A percentile compares a stretch with the other conserved stretches of the same genome.
These are phyloP conservation scores for Phytophthora meadii DNA, from an alignment of 352 stramenopile genomes.

Conservation along the genomic window DNA sequence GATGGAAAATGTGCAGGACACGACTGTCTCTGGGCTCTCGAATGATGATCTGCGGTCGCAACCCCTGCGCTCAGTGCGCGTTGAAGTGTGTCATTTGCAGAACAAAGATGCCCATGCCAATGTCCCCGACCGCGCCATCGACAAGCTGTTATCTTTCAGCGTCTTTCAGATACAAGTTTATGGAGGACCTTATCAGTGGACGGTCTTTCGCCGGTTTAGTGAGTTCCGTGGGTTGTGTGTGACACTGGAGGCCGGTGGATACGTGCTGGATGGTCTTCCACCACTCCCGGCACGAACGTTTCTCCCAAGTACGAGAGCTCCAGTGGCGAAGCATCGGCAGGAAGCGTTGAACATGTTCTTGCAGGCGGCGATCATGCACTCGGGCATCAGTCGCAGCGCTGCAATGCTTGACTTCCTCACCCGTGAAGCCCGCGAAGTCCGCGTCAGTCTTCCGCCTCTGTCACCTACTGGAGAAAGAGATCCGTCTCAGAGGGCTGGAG, in stretches of 20 bases:
- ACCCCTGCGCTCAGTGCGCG: conserved; percentile 77
- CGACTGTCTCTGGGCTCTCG: conserved; percentile 75
- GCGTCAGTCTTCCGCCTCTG: conserved; percentile 80
- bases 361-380: conserved; percentile 87
- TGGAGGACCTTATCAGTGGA: conserved; percentile 87
- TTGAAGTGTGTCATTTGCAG: conserved; percentile 86
- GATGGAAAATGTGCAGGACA: conserved; percentile 86
- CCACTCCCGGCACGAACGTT: conserved; percentile 75
- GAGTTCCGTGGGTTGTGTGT: conserved; percentile 76
- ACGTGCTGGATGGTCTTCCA: conserved; percentile 63
- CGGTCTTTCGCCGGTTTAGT: conserved; percentile 85
- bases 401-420: conserved; percentile 85
- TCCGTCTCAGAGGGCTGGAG: conserved; percentile 43
- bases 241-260: conserved; percentile 53
- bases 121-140: conserved; percentile 71
- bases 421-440: conserved; percentile 72
- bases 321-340: conserved; percentile 76
- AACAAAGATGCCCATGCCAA: conserved; percentile 89
- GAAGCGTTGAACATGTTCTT: conserved; percentile 83
- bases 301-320: conserved; percentile 70
- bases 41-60: conserved; percentile 76
- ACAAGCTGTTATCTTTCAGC: conserved; percentile 81
- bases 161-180: conserved; percentile 88
- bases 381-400: conserved; percentile 68
- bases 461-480: conserved; percentile 66